These are phyloP conservation scores for Suaeda aralocaspica DNA, from an alignment of 148 eudicot genomes.

Conservation along the genomic window DNA sequence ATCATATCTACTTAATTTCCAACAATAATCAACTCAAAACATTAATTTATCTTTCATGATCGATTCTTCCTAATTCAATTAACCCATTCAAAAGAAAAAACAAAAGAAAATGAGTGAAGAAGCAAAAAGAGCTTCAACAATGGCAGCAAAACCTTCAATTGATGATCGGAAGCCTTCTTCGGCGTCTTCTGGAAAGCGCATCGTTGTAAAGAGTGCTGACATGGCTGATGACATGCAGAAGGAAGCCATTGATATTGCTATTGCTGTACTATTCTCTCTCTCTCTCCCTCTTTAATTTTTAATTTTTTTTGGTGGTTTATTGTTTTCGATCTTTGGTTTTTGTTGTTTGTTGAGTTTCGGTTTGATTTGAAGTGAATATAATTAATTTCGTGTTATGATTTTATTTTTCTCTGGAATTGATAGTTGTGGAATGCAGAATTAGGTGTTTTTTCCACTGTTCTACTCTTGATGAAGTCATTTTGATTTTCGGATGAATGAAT, in stretches of 20 bases:
- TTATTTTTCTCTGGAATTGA: too few species aligned
- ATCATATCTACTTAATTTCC: too few species aligned
- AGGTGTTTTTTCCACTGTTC: too few species aligned
- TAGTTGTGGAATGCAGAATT: too few species aligned
- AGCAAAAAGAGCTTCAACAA: conserved; percentile 14
- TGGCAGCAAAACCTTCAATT: conserved; percentile 27
- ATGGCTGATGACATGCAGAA: conserved; percentile 80
- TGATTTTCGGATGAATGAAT: too few species aligned
- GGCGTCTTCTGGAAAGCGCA: conserved; percentile 40
- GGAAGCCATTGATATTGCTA: conserved; percentile 79
- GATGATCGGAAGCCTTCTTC: conserved; percentile 56
- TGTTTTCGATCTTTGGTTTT: conserved; percentile 23
- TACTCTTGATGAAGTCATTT: too few species aligned
- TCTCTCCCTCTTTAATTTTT: conserved; percentile 10
- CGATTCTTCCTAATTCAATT: too few species aligned
- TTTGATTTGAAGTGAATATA: too few species aligned
- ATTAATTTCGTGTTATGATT: too few species aligned
- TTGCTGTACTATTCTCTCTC: conserved; percentile 38
- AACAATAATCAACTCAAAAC: too few species aligned
- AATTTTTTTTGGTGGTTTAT: neutral
- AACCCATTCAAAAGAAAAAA: neutral
- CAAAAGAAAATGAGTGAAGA: conserved; percentile 44
- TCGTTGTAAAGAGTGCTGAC: conserved; percentile 76
- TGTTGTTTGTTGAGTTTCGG: too few species aligned
- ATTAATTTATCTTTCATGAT: too few species aligned